Evolutionary conservation across 2,329 filamentous ascomycete genomes (phyloP), one percentile per base, ranked within the genome.

Genomic region (Phyllosticta paracitricarpa): DNA sequence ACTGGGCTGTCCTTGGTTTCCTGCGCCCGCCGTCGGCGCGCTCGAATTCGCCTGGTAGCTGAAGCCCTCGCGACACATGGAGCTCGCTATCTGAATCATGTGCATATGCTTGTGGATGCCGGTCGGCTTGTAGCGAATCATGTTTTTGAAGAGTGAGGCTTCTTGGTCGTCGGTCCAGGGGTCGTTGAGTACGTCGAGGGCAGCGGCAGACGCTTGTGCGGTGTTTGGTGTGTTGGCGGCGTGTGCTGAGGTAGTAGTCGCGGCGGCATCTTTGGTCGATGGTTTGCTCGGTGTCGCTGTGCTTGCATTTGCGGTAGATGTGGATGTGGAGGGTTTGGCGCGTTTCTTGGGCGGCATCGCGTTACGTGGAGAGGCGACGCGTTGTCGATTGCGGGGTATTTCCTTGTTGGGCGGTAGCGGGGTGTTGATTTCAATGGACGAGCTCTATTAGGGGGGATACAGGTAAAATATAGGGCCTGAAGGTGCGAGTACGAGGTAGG

Each of bases 111-210:
- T 95, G 77, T 96, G 91, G 81, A 96, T 89, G 63, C 91, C 93
- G 51, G 93, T 93, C n/a, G 94, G 94, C 72, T 99, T 99, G 88
- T 89, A 96, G 71, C 87, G 84, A 65, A 97, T 92, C 66, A 97
- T 88, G 58, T 87, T 91, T 72, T 97, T 97, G 77, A 96, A 91
- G 0, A 99, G 81, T 51, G 91, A 92, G 1, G 90, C 91, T 66
- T 96, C 88, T 74, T 99, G 94, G 70, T 97, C 93, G 69, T 96
- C 92, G 3, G 91, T 97, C 94, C 94, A 99, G 26, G 87, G 84
- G 65, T 93, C 89, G 61, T 84, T 83, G 56, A 83, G 73, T 3
- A 80, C 70, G 64, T 85, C 59, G 17, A 35, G 9, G 54, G 54
- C 24, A 17, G 12, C 40, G 2, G 14, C n/a, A 2, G 40, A 48